A percentile compares a stretch with the other conserved stretches of the same genome.
phyloP scores from a whole-genome alignment of 371 early-diverging fungal species.

The Mucor circinelloides region DNA sequence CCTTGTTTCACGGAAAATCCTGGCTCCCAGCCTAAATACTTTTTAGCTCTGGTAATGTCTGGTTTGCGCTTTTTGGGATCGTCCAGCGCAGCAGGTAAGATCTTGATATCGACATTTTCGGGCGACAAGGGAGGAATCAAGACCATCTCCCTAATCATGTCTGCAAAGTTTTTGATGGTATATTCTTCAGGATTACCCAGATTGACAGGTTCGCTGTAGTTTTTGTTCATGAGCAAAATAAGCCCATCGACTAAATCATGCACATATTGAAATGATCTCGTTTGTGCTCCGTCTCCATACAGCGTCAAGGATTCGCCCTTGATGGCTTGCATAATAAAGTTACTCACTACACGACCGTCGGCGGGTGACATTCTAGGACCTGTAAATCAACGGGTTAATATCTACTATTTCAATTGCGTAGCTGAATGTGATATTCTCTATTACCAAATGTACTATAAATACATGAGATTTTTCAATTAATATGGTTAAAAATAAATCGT shows the following conservation, averaged over 20 bases:
- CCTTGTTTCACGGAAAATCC: constrained; percentile 77
- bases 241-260: constrained; percentile 88
- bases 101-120: constrained; percentile 60
- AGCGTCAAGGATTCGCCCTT: constrained; percentile 78
- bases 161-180: constrained; percentile 81
- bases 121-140: constrained; percentile 40
- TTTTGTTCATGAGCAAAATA: constrained; percentile 77
- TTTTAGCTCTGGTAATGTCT: constrained; percentile 75
- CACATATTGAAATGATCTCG: constrained; percentile 88
- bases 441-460: constrained; percentile 28
- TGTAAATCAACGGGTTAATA: background rate
- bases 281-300: constrained; percentile 85
- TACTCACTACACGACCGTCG: constrained; percentile 90
- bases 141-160: constrained; percentile 73
- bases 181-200: constrained; percentile 90
- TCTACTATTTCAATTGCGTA: background rate
- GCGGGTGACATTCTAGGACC: constrained; percentile 90
- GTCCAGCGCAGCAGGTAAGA: constrained; percentile 72
- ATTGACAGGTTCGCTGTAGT: constrained; percentile 79
- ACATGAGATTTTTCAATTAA: background rate
- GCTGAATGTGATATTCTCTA: too few relatives aligned
- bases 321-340: constrained; percentile 88
- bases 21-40: constrained; percentile 76
- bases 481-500: constrained; percentile 12
- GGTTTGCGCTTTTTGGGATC: constrained; percentile 85